Evolutionary conservation across 2,329 filamentous ascomycete genomes (phyloP).

Genomic region (Venturia oleaginea): DNA sequence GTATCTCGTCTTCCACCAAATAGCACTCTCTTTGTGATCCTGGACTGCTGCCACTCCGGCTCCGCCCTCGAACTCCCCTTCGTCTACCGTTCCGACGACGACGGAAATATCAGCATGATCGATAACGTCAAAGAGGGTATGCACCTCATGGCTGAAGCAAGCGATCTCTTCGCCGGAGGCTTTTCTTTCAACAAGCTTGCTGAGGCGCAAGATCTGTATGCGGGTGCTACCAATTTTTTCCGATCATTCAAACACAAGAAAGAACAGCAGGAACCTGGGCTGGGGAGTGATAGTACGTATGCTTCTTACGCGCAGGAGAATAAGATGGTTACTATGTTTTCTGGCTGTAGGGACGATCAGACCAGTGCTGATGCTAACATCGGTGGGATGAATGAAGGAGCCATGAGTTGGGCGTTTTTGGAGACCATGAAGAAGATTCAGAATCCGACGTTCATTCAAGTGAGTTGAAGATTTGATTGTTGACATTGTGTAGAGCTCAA

Average conservation of each 20-base stretch:
- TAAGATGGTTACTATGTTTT: constrained; percentile 43
- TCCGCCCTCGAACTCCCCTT: constrained; percentile 51
- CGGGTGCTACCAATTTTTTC: constrained; percentile 47
- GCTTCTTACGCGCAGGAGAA: constrained; percentile 37
- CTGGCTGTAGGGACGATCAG: constrained; percentile 43
- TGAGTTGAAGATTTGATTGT: background rate
- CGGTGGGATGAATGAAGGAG: constrained; percentile 33
- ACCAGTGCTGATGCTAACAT: constrained; percentile 42
- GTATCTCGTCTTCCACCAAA: constrained; percentile 42
- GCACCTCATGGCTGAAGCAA: constrained; percentile 41
- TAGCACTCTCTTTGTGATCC: constrained; percentile 46
- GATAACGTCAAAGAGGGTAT: constrained; percentile 38
- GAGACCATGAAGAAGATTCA: constrained; percentile 30
- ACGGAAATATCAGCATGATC: constrained; percentile 29
- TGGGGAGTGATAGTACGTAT: constrained; percentile 28
- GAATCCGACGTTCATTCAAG: background rate
- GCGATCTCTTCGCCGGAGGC: constrained; percentile 41
- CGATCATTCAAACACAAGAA: constrained; percentile 39
- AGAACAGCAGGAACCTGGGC: constrained; percentile 35
- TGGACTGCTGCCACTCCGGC: constrained; percentile 55
- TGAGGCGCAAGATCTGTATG: constrained; percentile 44
- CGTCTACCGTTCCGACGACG: constrained; percentile 47
- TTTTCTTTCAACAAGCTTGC: constrained; percentile 41
- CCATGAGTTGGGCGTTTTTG: constrained; percentile 41
- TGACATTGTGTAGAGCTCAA: background rate